Base-by-base conservation (phyloP, 78 protist genomes). In the Mastigamoeba balamuthi region DNA sequence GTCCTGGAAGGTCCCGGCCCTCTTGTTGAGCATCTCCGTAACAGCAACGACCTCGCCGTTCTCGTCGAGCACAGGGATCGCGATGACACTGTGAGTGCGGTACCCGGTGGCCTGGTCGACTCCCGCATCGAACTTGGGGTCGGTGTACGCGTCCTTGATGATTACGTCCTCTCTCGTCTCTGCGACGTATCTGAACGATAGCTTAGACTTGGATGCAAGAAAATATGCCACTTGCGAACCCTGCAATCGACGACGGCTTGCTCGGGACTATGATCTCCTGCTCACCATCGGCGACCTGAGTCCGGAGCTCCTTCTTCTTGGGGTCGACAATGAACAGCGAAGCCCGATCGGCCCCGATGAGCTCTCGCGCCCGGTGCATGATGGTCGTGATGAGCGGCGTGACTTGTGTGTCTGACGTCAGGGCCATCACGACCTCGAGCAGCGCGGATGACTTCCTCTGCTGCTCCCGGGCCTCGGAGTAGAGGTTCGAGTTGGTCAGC, bases 171-270 rank as follows among this genome's bases (percentile, higher is more conserved):
- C 77, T 2, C 77, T 70, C 4, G 76, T 69, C 6, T 9, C 28
- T 3, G 82, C 82, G n/a, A 78, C 82, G 41, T 78, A 28, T 1
- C 76, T n/a, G n/a, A n/a, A n/a, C n/a, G n/a, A n/a, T n/a, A n/a
- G n/a, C n/a, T n/a, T n/a, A n/a, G n/a, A n/a, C n/a, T n/a, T n/a
- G n/a, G n/a, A n/a, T n/a, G n/a, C n/a, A n/a, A n/a, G n/a, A n/a
- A n/a, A n/a, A n/a, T n/a, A n/a, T n/a, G n/a, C n/a, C n/a, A n/a
- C n/a, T n/a, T n/a, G n/a, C n/a, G n/a, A n/a, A n/a, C n/a, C n/a
- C 76, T 3, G 67, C 82, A 4, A 78, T 69, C 6, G 75, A 73
- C 7, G 4, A 9, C n/a, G 76, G 1, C 39, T 4, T n/a, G n/a
- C n/a, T 6, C 3, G 82, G 73, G 35, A 69, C 39, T 3, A 27